Evolutionary conservation across 257 asterid genomes (phyloP).

Genomic region (Buddleja alternifolia): DNA sequence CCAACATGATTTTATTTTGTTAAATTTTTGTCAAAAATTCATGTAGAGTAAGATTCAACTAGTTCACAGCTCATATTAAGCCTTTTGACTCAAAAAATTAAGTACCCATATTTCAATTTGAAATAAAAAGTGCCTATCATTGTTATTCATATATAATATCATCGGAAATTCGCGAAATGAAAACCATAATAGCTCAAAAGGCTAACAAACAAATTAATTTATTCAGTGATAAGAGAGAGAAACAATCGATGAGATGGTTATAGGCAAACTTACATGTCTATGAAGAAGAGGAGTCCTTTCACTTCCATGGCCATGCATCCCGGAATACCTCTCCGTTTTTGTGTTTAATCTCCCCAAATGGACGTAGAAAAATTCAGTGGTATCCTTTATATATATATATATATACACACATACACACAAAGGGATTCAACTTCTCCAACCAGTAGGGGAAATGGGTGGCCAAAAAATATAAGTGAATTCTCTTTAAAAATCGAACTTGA

Average conservation of each 20-base stretch:
- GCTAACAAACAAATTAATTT: neutral
- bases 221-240: neutral
- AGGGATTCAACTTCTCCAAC: neutral
- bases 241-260: neutral
- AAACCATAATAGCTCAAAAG: neutral
- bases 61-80: constrained; percentile 16
- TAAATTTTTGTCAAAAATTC: constrained; percentile 8
- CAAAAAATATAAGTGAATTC: neutral
- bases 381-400: no score
- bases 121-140: neutral
- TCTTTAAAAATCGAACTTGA: no score
- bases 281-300: constrained; percentile 54
- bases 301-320: constrained; percentile 51
- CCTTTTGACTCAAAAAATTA: neutral
- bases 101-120: neutral
- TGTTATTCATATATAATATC: neutral
- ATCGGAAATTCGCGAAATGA: neutral
- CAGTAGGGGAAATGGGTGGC: constrained; percentile 10
- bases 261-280: constrained; percentile 47
- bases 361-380: neutral
- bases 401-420: neutral
- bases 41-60: neutral
- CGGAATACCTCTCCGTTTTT: constrained; percentile 34
- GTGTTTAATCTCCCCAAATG: constrained; percentile 7
- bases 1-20: no score